Base-by-base conservation (phyloP, 495 filamentous ascomycete genomes). In the Penicillium pulvis region DNA sequence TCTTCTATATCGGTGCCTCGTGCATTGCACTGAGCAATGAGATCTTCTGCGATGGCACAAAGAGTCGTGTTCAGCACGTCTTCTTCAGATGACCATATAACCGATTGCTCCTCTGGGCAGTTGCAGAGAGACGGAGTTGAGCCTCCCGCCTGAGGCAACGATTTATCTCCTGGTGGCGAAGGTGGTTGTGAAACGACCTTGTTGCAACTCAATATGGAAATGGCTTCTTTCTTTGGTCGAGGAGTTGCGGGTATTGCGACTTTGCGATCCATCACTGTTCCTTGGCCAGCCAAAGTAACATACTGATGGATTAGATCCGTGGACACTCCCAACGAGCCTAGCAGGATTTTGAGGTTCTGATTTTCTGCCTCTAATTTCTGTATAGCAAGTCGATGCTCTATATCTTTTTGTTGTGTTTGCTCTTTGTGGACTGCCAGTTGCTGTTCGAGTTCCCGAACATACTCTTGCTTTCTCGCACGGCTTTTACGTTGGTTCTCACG, bases 401-500 rank as follows among this genome's bases (percentile, higher is more conserved):
- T 67, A 49, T 79, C 75, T 45, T 65, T 70, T 17, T 63, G 66
- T 14, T 70, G 68, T 6, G 64, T 60, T 50, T 74, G 55, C 50
- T 72, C 63, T 65, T 92, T 85, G 61, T 77, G 87, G 8, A 72
- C 58, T n/a, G 81, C 79, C 46, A 90, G 67, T 55, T 83, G 85
- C 43, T 79, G 67, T 66, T 94, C 90, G 30, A 94, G 76, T 23
- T 89, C 85, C 35, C 83, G 74, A 19, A 91, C 71, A 67, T 95
- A 90, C 66, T 92, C 87, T 73, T 90, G 91, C 57, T 84, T 84
- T 23, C 87, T 79, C 12, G 90, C 89, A 24, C 91, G 85, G 47
- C 88, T 91, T 39, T 86, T 87, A 44, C 91, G 83, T 65, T 94
- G 91, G 68, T 94, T 94, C 48, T 93, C 88, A n/a, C 91, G 81